Percentiles rank a stretch among this genome's conserved stretches.
Conservation (phyloP, 495 filamentous ascomycete species). For the Podospora australis region DNA sequence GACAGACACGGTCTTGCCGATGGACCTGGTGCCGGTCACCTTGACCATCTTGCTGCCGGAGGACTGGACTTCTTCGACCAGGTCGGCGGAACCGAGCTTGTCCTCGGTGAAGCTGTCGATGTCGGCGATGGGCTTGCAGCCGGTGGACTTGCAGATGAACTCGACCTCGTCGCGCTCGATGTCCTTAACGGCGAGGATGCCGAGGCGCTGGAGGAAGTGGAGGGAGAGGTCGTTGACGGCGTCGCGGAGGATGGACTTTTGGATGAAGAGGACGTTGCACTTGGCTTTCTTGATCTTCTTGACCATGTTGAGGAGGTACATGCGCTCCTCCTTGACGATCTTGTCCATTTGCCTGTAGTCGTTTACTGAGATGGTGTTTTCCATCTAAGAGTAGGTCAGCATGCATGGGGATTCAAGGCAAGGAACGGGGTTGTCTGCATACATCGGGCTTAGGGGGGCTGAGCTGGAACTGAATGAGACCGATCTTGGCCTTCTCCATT, state of each 20-base stretch:
- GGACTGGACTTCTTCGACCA: conserved; percentile 85
- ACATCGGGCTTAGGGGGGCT: conserved; percentile 97
- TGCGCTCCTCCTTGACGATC: conserved; percentile 97
- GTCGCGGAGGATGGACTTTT: conserved; percentile 96
- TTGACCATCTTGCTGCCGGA: conserved; percentile 89
- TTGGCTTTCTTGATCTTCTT: conserved; percentile 99
- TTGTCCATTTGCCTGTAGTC: conserved; percentile 99
- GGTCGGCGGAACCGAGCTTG: conserved; percentile 92
- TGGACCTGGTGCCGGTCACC: conserved; percentile 78
- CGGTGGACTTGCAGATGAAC: conserved; percentile 96
- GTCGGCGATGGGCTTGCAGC: conserved; percentile 98
- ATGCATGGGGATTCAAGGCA: not conserved
- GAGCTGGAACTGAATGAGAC: conserved; percentile 96
- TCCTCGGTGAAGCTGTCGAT: conserved; percentile 98
- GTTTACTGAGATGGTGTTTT: conserved; percentile 97
- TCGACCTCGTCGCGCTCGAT: conserved; percentile 98
- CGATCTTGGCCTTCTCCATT: conserved; percentile 97
- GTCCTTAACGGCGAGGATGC: conserved; percentile 92
- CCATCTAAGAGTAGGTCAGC: conserved; percentile 60
- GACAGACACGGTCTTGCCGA: conserved; percentile 84
- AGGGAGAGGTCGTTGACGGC: conserved; percentile 95
- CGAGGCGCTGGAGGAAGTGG: conserved; percentile 95
- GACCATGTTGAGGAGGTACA: conserved; percentile 95
- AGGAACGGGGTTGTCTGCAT: conserved; percentile 26
- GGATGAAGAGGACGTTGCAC: conserved; percentile 96